Base-by-base conservation (phyloP, 257 asterid species). In the Solanum etuberosum region DNA sequence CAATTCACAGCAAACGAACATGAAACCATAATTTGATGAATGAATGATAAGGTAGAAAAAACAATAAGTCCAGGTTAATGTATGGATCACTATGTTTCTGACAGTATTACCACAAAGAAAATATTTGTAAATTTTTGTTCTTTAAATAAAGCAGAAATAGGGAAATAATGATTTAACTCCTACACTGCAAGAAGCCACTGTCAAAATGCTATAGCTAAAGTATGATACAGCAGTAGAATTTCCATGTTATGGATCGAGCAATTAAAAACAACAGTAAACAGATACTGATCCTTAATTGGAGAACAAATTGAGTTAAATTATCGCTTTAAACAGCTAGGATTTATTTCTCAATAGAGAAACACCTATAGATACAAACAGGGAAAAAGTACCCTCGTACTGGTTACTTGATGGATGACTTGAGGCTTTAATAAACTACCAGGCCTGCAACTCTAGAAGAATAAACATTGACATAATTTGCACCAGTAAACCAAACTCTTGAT, bases 1-100 rank as follows among this genome's bases (percentile, higher is more conserved):
- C 93, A 91, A 46, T 86, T 78, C 85, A 48, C 18, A 80, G 27
- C 40, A 48, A 81, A 81, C 14, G 2, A 48, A 48, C 51, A 86
- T 84, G 13, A 38, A 34, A 31, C 8, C 4, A 8, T 20, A 83
- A 38, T 40, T 82, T 29, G 83, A 76, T 7, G 83, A 85, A 87
- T 9, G 83, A 71, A 46, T 37, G 54, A 74, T 8, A 71, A 16
- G 48, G 48, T 74, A 31, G 54, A 74, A 38, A 38, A 38, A 18
- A 2, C 31, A 74, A 74, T 38, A 20, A 23, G 34, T 40, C 32
- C 57, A 74, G 83, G 23, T 37, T 74, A 35, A 23, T 11, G 21
- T 35, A 20, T 35, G 81, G 48, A 72, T 34, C 81, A 35, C 48
- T 20, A 18, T 2, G 18, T 35, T 72, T 72, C 29, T 72, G 35